Evolutionary conservation across 768 basidiomycete species (phyloP).

Genomic region (Kwoniella sp.): DNA sequence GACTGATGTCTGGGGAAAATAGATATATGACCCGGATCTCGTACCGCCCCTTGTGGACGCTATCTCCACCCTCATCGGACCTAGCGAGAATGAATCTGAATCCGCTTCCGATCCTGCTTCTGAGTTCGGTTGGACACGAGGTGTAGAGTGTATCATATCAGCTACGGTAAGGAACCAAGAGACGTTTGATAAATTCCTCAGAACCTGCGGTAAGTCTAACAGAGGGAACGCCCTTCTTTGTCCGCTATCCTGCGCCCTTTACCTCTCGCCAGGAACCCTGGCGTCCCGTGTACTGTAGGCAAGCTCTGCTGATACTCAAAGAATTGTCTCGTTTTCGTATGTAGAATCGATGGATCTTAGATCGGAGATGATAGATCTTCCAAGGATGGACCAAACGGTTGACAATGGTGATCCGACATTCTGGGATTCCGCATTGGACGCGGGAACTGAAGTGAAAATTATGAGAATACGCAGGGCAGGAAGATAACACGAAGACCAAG

Average conservation of each 20-base stretch:
- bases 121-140: background rate
- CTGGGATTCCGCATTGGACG: constrained; percentile 44
- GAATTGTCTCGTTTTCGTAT: no score
- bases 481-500: background rate
- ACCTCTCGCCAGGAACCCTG: no score
- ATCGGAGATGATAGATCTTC: constrained; percentile 21
- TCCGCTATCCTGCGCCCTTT: no score
- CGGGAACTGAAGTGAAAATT: constrained; percentile 32
- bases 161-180: constrained; percentile 50
- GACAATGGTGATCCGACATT: constrained; percentile 27
- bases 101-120: no score
- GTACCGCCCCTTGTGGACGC: constrained; percentile 43
- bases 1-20: background rate
- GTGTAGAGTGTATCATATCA: constrained; percentile 38
- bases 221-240: no score
- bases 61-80: constrained; percentile 30
- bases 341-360: constrained; percentile 17
- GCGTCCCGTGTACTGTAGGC: no score
- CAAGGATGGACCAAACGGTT: constrained; percentile 13
- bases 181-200: constrained; percentile 41
- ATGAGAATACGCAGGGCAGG: constrained; percentile 10
- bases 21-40: constrained; percentile 55
- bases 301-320: background rate
- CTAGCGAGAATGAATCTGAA: no score
- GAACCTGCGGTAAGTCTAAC: constrained; percentile 36